Evolutionary conservation across 805 yeast genomes (phyloP).

Genomic region (Starmerella etchellsii): DNA sequence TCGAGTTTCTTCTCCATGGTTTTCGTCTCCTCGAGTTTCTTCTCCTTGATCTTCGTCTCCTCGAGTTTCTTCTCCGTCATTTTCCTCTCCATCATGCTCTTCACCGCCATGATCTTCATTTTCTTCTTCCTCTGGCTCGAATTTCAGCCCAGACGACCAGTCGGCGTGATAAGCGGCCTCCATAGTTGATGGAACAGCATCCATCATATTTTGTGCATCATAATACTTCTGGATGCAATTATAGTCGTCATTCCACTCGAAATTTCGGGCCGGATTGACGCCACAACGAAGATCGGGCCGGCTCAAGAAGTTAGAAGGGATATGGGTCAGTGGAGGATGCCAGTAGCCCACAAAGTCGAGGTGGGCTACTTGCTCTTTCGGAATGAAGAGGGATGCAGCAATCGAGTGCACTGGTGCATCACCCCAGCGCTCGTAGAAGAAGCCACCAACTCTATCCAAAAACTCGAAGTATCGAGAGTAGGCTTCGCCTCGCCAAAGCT

Average conservation of each 20-base stretch:
- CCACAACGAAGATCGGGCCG: constrained; percentile 10
- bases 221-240: constrained; percentile 11
- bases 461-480: constrained; percentile 58
- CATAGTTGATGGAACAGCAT: constrained; percentile 5
- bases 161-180: no score
- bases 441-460: constrained; percentile 66
- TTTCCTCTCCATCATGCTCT: no score
- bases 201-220: constrained; percentile 6
- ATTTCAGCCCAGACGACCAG: no score
- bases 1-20: no score
- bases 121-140: no score
- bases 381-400: constrained; percentile 65
- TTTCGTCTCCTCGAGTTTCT: no score
- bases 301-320: constrained; percentile 9
- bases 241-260: constrained; percentile 11
- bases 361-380: constrained; percentile 64
- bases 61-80: no score
- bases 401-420: constrained; percentile 92
- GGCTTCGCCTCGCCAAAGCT: constrained; percentile 50
- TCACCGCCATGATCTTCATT: no score
- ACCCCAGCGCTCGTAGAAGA: constrained; percentile 90
- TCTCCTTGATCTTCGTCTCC: no score
- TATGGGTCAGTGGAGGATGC: constrained; percentile 32
- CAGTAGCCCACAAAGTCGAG: constrained; percentile 86
- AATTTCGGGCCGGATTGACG: constrained; percentile 12